Percentiles rank a stretch among this genome's conserved stretches.
Conservation (phyloP, 495 filamentous ascomycete species). For the Lepraria neglecta region DNA sequence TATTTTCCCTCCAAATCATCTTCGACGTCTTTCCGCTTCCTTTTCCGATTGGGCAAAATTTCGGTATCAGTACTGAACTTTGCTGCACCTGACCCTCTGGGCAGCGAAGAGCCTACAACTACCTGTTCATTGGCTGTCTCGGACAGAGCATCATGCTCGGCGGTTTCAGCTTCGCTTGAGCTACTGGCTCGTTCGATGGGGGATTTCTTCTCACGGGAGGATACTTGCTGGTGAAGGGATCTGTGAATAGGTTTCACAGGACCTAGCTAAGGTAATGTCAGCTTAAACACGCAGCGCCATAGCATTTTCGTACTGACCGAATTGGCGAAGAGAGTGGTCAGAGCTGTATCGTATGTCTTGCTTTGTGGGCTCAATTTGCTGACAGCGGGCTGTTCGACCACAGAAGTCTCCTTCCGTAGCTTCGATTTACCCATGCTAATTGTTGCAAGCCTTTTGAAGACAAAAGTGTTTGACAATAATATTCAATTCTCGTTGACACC, state of each 20-base stretch:
- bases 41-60: conserved; percentile 53
- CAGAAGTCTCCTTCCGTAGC: background rate
- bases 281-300: background rate
- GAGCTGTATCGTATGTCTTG: conserved; percentile 57
- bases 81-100: background rate
- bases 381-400: background rate
- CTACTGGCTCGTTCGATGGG: background rate
- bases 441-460: background rate
- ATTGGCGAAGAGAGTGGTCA: conserved; percentile 72
- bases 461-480: background rate
- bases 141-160: background rate
- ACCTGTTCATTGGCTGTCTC: background rate
- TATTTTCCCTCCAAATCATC: conserved; percentile 80
- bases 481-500: background rate
- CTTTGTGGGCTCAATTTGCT: background rate
- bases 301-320: background rate
- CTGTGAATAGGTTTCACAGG: conserved; percentile 14
- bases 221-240: background rate
- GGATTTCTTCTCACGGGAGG: no score
- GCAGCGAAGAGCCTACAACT: background rate
- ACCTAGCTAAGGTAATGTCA: conserved; percentile 16
- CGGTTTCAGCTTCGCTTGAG: background rate
- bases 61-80: background rate
- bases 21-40: conserved; percentile 63
- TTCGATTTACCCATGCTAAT: conserved; percentile 2